A percentile compares a stretch with the other conserved stretches of the same genome.
phyloP scores from a whole-genome alignment of 345 rosid genomes.

The Anacardium occidentale region DNA sequence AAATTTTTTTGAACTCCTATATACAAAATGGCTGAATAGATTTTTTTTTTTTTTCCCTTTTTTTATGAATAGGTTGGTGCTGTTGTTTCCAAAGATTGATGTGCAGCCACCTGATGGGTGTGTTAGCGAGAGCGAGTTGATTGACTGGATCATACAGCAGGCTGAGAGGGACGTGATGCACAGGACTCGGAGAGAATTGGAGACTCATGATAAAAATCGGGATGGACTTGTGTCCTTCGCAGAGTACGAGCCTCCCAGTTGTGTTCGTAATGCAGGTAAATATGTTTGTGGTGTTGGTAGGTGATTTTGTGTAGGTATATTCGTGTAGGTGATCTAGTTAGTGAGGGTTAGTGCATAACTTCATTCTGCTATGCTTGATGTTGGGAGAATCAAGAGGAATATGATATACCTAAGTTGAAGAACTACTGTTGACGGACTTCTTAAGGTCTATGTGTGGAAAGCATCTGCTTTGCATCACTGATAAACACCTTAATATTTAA shows the following conservation, averaged over 20 bases:
- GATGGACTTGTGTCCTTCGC: constrained; percentile 75
- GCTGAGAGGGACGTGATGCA: constrained; percentile 70
- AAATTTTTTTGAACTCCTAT: too few species aligned
- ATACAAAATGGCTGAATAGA: constrained; percentile 1
- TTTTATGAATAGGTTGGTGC: constrained; percentile 48
- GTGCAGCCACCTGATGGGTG: constrained; percentile 73
- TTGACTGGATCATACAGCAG: constrained; percentile 79
- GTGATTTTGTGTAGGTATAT: too few species aligned
- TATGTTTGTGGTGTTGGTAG: background rate
- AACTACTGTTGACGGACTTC: too few species aligned
- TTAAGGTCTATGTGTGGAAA: too few species aligned
- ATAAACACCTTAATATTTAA: too few species aligned
- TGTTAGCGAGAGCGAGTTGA: constrained; percentile 74
- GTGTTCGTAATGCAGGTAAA: constrained; percentile 73
- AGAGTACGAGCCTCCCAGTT: constrained; percentile 88
- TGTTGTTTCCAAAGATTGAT: constrained; percentile 90
- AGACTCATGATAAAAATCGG: constrained; percentile 81
- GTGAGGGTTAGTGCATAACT: too few species aligned
- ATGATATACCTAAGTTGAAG: too few species aligned
- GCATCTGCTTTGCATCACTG: too few species aligned
- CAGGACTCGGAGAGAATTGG: constrained; percentile 83
- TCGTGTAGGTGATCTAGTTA: too few species aligned
- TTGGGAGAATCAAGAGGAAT: too few species aligned
- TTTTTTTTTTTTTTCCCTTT: too few species aligned
- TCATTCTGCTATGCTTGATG: too few species aligned